Conservation (phyloP, 2,329 filamentous ascomycete genomes). For the Didymella segeticola region DNA sequence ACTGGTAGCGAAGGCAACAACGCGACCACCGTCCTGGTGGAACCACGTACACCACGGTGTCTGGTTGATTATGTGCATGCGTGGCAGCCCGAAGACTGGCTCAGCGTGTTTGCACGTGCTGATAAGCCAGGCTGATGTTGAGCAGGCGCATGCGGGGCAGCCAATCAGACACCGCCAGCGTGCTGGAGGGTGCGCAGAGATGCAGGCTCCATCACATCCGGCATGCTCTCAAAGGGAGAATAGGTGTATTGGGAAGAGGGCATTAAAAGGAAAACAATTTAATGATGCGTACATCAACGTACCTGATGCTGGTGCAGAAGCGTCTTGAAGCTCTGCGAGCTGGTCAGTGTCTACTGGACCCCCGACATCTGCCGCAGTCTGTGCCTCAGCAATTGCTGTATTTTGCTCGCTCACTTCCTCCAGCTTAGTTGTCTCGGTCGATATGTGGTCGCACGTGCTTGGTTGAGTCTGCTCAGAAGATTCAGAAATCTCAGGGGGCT, state of each 20-base stretch:
- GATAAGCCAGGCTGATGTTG: constrained; percentile 31
- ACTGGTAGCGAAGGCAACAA: constrained; percentile 5
- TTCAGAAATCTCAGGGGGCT: neutral
- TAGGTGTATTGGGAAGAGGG: neutral
- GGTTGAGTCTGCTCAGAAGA: neutral
- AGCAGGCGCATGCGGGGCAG: constrained; percentile 7
- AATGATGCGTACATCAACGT: constrained; percentile 19
- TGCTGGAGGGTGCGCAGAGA: constrained; percentile 5
- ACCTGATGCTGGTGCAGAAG: constrained; percentile 21
- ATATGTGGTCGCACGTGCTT: neutral
- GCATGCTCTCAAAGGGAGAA: neutral
- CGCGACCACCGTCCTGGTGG: constrained; percentile 16
- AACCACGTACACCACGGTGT: constrained; percentile 29
- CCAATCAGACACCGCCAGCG: constrained; percentile 9
- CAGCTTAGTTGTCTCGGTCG: neutral
- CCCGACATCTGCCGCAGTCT: neutral
- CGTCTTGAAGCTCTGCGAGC: constrained; percentile 14
- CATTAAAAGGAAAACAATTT: neutral
- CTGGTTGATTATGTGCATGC: constrained; percentile 29
- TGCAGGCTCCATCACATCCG: constrained; percentile 10
- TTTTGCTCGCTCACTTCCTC: neutral
- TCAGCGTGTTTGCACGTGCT: constrained; percentile 34
- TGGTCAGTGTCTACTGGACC: neutral
- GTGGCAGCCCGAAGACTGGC: constrained; percentile 33
- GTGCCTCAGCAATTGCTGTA: neutral